These are phyloP conservation scores for Colletotrichum eleusines DNA, from an alignment of 2,329 filamentous ascomycete species.

Conservation along the genomic window DNA sequence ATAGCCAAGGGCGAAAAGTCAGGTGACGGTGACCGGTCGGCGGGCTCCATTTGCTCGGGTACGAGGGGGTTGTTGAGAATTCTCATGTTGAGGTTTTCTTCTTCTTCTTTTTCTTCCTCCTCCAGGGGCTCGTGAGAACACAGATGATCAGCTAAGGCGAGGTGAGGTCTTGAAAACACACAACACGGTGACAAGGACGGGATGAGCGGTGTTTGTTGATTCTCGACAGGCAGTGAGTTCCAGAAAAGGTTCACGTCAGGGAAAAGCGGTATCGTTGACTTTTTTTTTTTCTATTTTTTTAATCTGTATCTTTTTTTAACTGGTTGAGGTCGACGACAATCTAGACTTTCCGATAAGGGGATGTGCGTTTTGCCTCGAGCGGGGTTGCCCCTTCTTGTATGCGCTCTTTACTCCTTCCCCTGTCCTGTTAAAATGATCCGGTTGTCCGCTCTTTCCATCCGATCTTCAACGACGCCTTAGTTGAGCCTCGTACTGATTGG, in stretches of 20 bases:
- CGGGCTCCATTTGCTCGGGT: constrained; percentile 29
- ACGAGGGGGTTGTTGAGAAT: constrained; percentile 39
- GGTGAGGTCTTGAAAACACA: neutral
- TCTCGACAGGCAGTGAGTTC: constrained; percentile 8
- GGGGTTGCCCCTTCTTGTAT: constrained; percentile 42
- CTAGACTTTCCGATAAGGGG: constrained; percentile 41
- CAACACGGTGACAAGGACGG: constrained; percentile 1
- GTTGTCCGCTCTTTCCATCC: constrained; percentile 4
- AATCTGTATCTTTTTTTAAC: constrained; percentile 26
- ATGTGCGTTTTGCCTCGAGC: constrained; percentile 40
- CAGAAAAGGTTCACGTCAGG: constrained; percentile 9
- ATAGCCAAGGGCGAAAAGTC: constrained; percentile 64
- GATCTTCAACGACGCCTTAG: neutral
- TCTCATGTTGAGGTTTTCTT: constrained; percentile 33
- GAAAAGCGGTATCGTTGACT: constrained; percentile 32
- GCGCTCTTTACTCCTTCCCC: constrained; percentile 11
- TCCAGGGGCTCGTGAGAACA: neutral
- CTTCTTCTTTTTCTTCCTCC: neutral
- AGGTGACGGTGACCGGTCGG: constrained; percentile 56
- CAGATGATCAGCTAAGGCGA: constrained; percentile 3
- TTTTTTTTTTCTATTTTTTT: constrained; percentile 27
- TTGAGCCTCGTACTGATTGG: constrained; percentile 10
- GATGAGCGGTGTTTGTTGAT: neutral
- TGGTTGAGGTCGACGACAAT: constrained; percentile 35
- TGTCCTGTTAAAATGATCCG: constrained; percentile 1